These are phyloP conservation scores for Thielaviopsis musarum DNA, from an alignment of 2,329 filamentous ascomycete species.

Conservation along the genomic window DNA sequence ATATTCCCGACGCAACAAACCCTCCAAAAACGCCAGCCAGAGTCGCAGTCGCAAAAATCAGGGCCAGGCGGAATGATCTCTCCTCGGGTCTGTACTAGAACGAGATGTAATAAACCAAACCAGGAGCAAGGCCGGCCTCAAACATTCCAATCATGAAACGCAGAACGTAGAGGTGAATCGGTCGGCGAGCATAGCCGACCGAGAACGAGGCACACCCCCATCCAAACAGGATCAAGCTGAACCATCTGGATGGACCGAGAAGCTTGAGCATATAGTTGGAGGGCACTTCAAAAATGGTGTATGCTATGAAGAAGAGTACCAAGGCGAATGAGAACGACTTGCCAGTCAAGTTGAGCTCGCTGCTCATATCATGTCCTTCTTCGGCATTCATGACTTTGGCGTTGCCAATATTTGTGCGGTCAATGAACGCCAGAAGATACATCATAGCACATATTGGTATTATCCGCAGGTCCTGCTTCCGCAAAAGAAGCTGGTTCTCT, in stretches of 20 bases:
- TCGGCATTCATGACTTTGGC: constrained; percentile 48
- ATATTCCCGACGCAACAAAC: constrained; percentile 54
- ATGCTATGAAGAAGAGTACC: constrained; percentile 45
- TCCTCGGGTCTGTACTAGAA: constrained; percentile 60
- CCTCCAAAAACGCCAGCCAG: constrained; percentile 59
- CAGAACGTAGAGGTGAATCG: constrained; percentile 45
- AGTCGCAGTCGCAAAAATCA: constrained; percentile 52
- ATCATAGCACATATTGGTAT: constrained; percentile 46
- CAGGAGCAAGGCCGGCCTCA: constrained; percentile 56
- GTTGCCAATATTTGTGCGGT: constrained; percentile 53
- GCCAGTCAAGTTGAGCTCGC: constrained; percentile 42
- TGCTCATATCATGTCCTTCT: constrained; percentile 43
- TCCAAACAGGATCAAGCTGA: constrained; percentile 47
- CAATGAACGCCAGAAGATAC: constrained; percentile 51
- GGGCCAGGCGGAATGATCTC: constrained; percentile 50
- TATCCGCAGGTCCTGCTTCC: constrained; percentile 46
- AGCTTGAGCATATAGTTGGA: constrained; percentile 51
- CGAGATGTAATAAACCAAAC: constrained; percentile 51
- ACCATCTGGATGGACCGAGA: constrained; percentile 44
- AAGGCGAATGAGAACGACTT: constrained; percentile 43
- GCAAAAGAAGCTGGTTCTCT: constrained; percentile 26
- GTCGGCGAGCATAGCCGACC: constrained; percentile 46
- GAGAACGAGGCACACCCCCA: constrained; percentile 54
- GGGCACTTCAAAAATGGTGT: constrained; percentile 44
- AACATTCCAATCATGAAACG: constrained; percentile 51